Percentiles rank a stretch among this genome's conserved stretches.
phyloP scores from a whole-genome alignment of 2,329 filamentous ascomycete genomes.

The Tolypocladium amazonense region DNA sequence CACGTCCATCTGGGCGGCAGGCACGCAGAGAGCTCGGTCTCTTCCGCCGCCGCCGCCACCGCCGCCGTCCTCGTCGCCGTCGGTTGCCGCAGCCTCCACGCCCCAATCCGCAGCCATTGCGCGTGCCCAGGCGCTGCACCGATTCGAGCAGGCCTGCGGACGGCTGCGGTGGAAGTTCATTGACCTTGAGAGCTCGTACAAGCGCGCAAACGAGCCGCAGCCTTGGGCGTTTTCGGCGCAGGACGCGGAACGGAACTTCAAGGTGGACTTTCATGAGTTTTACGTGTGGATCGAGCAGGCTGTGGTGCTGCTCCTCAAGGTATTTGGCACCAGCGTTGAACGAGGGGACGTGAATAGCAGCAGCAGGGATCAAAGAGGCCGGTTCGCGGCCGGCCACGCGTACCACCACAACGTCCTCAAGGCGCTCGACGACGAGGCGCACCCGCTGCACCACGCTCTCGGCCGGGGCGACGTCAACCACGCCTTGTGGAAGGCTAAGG shows the following conservation, averaged over 20 bases:
- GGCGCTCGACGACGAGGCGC: conserved; percentile 44
- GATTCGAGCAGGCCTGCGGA: conserved; percentile 50
- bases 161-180: conserved; percentile 54
- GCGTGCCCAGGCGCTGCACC: conserved; percentile 33
- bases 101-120: neutral
- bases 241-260: conserved; percentile 59
- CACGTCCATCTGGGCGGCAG: conserved; percentile 5
- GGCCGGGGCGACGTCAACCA: conserved; percentile 42
- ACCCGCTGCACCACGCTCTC: conserved; percentile 45
- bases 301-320: conserved; percentile 53
- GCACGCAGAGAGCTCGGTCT: conserved; percentile 2
- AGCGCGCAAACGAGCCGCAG: conserved; percentile 31
- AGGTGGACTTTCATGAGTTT: conserved; percentile 69
- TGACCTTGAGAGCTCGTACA: conserved; percentile 46
- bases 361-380: conserved; percentile 1
- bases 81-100: neutral
- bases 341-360: conserved; percentile 14
- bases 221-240: conserved; percentile 21
- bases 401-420: conserved; percentile 63
- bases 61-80: neutral
- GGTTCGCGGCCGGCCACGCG: conserved; percentile 27
- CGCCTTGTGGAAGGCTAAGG: conserved; percentile 56
- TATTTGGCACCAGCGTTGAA: conserved; percentile 46
- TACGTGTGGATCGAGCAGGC: conserved; percentile 64
- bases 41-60: conserved; percentile 2